A percentile compares a stretch with the other conserved stretches of the same genome.
Evolutionary conservation across 2,329 filamentous ascomycete genomes (phyloP).

Genomic region (Phyllosticta ampelicida): DNA sequence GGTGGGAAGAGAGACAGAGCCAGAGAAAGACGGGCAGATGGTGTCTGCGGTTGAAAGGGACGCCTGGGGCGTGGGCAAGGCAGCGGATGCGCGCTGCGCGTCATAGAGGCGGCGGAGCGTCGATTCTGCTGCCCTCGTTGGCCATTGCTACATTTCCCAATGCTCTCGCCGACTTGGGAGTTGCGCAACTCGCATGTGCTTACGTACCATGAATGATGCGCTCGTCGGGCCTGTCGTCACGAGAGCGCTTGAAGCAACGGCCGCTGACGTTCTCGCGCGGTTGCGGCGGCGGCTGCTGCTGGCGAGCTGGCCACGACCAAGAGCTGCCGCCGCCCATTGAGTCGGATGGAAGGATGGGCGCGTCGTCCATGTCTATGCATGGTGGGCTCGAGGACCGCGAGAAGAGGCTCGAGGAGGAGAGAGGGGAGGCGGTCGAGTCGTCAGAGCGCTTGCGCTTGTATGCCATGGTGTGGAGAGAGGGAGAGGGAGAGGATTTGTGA

Average conservation of each 20-base stretch:
- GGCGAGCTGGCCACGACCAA: background rate
- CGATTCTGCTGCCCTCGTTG: conserved; percentile 26
- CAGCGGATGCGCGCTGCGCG: conserved; percentile 29
- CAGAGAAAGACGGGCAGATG: background rate
- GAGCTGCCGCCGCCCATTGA: conserved; percentile 5
- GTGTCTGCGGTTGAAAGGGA: background rate
- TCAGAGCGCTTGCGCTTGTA: conserved; percentile 47
- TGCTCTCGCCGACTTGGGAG: too few relatives aligned
- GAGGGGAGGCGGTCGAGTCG: conserved; percentile 31
- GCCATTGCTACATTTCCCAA: too few relatives aligned
- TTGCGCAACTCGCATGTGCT: too few relatives aligned
- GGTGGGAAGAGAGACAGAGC: too few relatives aligned
- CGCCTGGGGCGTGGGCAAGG: conserved; percentile 19
- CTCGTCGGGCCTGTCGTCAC: conserved; percentile 48
- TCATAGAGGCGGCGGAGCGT: conserved; percentile 36
- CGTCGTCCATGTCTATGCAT: conserved; percentile 19
- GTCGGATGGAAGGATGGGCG: background rate
- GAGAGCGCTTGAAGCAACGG: conserved; percentile 48
- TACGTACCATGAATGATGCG: conserved; percentile 42
- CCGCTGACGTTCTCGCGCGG: conserved; percentile 25
- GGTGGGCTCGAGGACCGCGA: conserved; percentile 12
- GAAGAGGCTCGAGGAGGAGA: conserved; percentile 30
- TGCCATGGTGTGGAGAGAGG: conserved; percentile 31
- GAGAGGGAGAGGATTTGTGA: background rate
- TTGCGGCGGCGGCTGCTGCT: background rate